Conservation (phyloP, 2,329 filamentous ascomycete species). For the Hymenoscyphus occultus region DNA sequence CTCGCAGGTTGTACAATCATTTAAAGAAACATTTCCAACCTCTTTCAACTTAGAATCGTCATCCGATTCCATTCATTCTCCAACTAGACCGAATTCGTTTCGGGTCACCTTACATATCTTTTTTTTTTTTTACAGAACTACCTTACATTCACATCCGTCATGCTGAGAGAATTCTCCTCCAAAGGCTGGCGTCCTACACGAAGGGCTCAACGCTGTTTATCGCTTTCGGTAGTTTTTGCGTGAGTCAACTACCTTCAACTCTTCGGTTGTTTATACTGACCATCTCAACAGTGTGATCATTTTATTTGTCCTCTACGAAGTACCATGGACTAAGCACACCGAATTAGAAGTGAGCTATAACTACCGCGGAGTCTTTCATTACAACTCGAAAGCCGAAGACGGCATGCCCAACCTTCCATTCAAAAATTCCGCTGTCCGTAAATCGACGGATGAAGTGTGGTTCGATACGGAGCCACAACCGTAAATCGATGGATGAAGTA, state of each 20-base stretch:
- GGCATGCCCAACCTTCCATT: slow-evolving; percentile 23
- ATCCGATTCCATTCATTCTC: background rate
- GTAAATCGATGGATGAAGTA: slow-evolving; percentile 18
- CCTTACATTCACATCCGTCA: slow-evolving; percentile 2
- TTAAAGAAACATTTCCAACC: slow-evolving; percentile 2
- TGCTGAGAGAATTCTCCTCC: slow-evolving; percentile 18
- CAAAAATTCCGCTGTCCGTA: slow-evolving; percentile 18
- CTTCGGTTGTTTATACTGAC: slow-evolving; percentile 9
- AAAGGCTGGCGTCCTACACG: slow-evolving; percentile 16
- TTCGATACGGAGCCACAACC: slow-evolving; percentile 26
- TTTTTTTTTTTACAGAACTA: background rate
- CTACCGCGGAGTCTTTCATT: slow-evolving; percentile 15
- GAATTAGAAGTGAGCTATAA: slow-evolving; percentile 12
- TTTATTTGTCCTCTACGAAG: slow-evolving; percentile 17
- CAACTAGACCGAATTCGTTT: background rate
- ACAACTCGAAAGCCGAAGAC: slow-evolving; percentile 21
- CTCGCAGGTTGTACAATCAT: slow-evolving; percentile 1
- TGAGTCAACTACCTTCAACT: slow-evolving; percentile 9
- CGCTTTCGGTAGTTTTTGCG: slow-evolving; percentile 25
- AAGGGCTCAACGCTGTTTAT: slow-evolving; percentile 22
- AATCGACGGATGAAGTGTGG: slow-evolving; percentile 17
- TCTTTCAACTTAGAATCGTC: background rate
- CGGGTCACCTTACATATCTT: background rate
- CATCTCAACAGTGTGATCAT: slow-evolving; percentile 17
- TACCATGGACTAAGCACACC: slow-evolving; percentile 6